Evolutionary conservation across 2,329 filamentous ascomycete species (phyloP), one percentile per base, ranked within the genome.

Genomic region (Aspergillus eucalypticola): DNA sequence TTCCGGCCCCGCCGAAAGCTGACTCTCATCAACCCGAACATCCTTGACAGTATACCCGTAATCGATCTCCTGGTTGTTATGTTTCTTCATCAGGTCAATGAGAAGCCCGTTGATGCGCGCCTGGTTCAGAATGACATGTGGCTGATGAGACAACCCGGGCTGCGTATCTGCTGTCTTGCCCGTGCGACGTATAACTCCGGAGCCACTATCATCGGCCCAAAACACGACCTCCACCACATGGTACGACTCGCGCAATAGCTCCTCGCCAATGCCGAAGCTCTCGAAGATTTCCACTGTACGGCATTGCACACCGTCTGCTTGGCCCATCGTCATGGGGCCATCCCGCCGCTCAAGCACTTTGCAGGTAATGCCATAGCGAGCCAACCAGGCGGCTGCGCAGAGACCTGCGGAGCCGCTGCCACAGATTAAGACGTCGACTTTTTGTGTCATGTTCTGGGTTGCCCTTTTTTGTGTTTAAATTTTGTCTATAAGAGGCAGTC

Each of bases 231-330:
- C 85, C 17, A 83, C 74, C 10, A 85, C 81, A 67, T 87, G 85
- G 57, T 83, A 87, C 0, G 84, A 79, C 60, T 87, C 84, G 35
- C 79, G 77, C 29, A 87, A 77, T 27, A 88, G 74, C 17, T 80
- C 75, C 49, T 85, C 83, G 1, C 80, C 78, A 3, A 88, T 78
- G 1, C 79, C 83, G 32, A 87, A 84, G 48, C 82, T 84, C 66
- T 88, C 85, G 54, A 87, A 86, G 21, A 88, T 81, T 69, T 88
- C 86, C 13, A 87, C 84, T 0, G 84, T 86, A 1, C 84, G 83
- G 58, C 82, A 84, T 71, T 87, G 84, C 17, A 86, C 83, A 1
- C 85, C 85, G 61, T 90, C 87, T 13, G 87, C 88, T 71, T 89
- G 85, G 2, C 86, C 87, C 49, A 81, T 78, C 42, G 78, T 67